Base-by-base conservation (phyloP, 2,329 filamentous ascomycete species). In the Cytospora piceicola region DNA sequence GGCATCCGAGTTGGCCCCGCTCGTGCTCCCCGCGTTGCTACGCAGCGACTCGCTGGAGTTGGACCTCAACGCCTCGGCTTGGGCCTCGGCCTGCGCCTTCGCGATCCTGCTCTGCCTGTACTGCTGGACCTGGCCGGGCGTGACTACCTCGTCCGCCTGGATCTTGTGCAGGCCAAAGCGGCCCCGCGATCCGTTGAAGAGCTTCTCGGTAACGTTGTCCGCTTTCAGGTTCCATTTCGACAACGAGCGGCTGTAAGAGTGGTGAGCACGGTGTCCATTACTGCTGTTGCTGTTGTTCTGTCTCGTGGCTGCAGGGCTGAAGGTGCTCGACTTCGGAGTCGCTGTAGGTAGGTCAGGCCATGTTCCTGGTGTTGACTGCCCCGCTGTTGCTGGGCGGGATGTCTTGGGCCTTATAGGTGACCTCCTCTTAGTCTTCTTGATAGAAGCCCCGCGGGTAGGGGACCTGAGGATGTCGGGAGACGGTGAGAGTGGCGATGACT, bases 131-230 rank as follows among this genome's bases (percentile, higher is more conserved):
- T 81, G 80, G 39, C 80, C 78, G 22, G 84, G 81, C 14, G 85
- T 83, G 15, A 88, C 74, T 77, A 87, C 85, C 75, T 89, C 86
- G 60, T 87, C 83, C 0, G 81, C 85, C 67, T 88, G 85, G 61
- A 84, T 78, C 56, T 80, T 66, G 22, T 63, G 63, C 46, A 68
- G 63, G 5, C 66, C 66, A 27, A 68, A 68, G 34, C 66, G 66
- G 17, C 63, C 63, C 55, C 84, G 77, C 53, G 82, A 83, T 22
- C 82, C 81, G 52, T 78, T 83, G 66, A 89, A 80, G 14, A 87
- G 76, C 34, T 64, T 66, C 34, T 85, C 85, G n/a, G 82, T 79
- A 70, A 88, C 79, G 68, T 85, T 86, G 60, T 85, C 83, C 0
- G 84, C 63, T 39, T 64, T 79, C 34, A 88, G 73, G 17, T 81